Conservation (phyloP, 2,329 filamentous ascomycete genomes). For the Dothistroma pini region DNA sequence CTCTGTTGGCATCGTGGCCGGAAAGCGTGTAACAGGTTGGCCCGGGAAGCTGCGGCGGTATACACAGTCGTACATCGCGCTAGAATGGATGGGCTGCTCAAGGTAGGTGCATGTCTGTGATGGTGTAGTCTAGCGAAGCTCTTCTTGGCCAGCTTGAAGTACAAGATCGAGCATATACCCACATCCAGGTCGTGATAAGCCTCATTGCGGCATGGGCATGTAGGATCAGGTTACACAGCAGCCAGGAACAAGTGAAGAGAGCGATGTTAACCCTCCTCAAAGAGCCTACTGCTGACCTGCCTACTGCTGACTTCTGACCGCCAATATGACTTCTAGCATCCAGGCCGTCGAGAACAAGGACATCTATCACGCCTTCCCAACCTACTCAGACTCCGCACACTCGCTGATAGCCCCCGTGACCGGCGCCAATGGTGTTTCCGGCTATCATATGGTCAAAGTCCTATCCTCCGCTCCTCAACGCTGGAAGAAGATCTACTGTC, state of each 20-base stretch:
- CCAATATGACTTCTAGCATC: not conserved
- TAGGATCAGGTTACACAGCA: not conserved
- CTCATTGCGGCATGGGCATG: not conserved
- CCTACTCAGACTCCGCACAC: conserved; percentile 35
- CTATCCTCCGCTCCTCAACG: conserved; percentile 43
- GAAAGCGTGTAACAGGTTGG: too few species aligned
- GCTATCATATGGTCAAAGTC: conserved; percentile 48
- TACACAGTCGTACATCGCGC: too few species aligned
- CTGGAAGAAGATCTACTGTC: conserved; percentile 50
- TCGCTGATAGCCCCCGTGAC: conserved; percentile 50
- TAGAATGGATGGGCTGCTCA: too few species aligned
- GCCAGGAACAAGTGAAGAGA: not conserved
- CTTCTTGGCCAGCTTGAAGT: too few species aligned
- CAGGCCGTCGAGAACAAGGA: conserved; percentile 23
- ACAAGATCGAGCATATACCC: too few species aligned
- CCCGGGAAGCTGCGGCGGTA: too few species aligned
- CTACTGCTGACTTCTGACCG: not conserved
- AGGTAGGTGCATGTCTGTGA: too few species aligned
- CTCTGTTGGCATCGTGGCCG: too few species aligned
- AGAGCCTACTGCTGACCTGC: not conserved
- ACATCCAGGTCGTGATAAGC: too few species aligned
- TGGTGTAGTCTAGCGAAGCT: too few species aligned
- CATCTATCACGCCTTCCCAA: conserved; percentile 49
- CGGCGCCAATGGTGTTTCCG: conserved; percentile 51
- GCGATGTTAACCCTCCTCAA: not conserved